Base-by-base conservation (phyloP, 148 eudicot species). In the Simmondsia chinensis region DNA sequence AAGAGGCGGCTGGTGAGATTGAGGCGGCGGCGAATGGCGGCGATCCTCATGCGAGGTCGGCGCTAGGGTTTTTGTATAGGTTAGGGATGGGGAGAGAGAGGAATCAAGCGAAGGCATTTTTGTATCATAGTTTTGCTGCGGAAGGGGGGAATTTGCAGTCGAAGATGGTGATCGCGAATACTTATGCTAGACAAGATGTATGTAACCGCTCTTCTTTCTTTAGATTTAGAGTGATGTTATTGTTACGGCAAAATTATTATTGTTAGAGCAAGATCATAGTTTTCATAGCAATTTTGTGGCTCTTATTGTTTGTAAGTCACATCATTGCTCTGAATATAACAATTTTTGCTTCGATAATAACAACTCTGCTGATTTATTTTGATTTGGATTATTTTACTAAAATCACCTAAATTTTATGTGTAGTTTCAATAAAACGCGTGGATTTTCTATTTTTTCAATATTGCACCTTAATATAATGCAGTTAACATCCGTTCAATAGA, bases 131-230 rank as follows among this genome's bases (percentile, higher is more conserved):
- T 67, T 85, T 91, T 59, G 97, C 97, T 0, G 69, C 88, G 5
- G 33, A 60, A 11, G 79, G 70, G 1, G 95, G 97, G 9, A 76
- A 80, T 57, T 50, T 77, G 75, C 88, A 82, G 57, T 76, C 94
- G 6, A 91, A 85, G 80, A 74, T 91, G 86, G 93, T 81, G 7
- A 60, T 76, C 15, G 97, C 97, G 39, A 76, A 74, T 45, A 79
- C 73, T 13, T 91, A 91, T 43, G 56, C 76, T 49, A 69, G 94
- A 4, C 97, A 91, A 65, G 86, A 79, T 39, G 97, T 89, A 59
- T 24, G 75, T 14, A n/a, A 12, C 16, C 31, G 15, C 10, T 2
- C 6, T 25, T 23, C 2, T 20, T 4, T 45, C 4, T 46, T 22
- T 13, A n/a, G 31, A 39, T 6, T 45, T 45, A 5, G 8, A 4